Conservation (phyloP, 768 basidiomycete genomes). For the Tephrocybe sp. region DNA sequence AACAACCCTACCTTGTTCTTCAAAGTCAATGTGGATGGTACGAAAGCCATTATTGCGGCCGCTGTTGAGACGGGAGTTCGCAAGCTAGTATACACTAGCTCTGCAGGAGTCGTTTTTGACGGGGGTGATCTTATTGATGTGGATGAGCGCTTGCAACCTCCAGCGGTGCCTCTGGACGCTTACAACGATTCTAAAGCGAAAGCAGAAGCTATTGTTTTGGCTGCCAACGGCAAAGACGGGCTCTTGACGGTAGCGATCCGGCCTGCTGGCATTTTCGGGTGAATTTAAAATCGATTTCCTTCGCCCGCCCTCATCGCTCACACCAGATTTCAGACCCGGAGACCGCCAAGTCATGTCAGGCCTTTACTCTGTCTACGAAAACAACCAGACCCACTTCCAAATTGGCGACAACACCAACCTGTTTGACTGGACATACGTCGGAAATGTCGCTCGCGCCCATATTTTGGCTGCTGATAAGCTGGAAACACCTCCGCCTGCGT, state of each 20-base stretch:
- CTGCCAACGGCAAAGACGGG: constrained; percentile 82
- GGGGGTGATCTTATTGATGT: constrained; percentile 78
- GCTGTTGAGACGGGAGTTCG: constrained; percentile 69
- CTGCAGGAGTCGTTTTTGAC: constrained; percentile 88
- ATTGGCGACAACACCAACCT: constrained; percentile 92
- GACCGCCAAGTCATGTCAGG: constrained; percentile 85
- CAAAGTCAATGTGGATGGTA: constrained; percentile 94
- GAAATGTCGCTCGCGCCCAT: constrained; percentile 93
- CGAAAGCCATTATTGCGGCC: constrained; percentile 80
- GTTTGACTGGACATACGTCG: constrained; percentile 96
- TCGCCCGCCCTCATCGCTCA: constrained; percentile 1
- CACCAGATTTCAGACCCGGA: constrained; percentile 61
- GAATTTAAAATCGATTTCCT: constrained; percentile 21
- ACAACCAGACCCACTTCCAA: constrained; percentile 87
- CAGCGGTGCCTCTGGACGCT: constrained; percentile 76
- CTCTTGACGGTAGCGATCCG: constrained; percentile 87
- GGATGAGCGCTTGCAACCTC: constrained; percentile 83
- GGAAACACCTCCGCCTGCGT: constrained; percentile 46
- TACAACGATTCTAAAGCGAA: constrained; percentile 95
- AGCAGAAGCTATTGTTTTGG: constrained; percentile 81
- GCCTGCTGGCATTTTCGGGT: constrained; percentile 97
- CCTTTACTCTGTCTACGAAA: constrained; percentile 76
- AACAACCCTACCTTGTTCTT: constrained; percentile 74
- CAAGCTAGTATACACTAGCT: constrained; percentile 94
- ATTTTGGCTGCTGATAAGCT: constrained; percentile 92